Conservation (phyloP, 805 yeast genomes). For the Torulaspora microellipsoides region DNA sequence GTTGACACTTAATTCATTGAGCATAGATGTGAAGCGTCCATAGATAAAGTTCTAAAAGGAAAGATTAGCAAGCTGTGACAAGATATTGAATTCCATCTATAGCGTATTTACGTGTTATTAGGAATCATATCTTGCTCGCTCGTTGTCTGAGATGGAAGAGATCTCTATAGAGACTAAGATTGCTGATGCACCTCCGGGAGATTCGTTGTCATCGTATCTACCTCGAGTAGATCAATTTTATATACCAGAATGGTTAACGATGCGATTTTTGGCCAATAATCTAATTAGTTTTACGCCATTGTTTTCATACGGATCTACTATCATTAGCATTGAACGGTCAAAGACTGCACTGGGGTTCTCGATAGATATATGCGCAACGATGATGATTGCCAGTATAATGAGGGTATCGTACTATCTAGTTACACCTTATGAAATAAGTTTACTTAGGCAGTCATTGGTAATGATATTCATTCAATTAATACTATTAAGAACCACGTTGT, state of each 20-base stretch:
- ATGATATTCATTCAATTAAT: constrained; percentile 78
- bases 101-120: no score
- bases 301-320: constrained; percentile 81
- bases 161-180: constrained; percentile 4
- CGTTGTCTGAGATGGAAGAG: neutral
- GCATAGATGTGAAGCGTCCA: no score
- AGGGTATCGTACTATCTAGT: constrained; percentile 74
- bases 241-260: constrained; percentile 47
- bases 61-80: no score
- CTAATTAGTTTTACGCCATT: constrained; percentile 78
- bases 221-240: constrained; percentile 42
- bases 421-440: constrained; percentile 74
- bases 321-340: constrained; percentile 58
- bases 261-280: constrained; percentile 56
- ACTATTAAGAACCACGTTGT: constrained; percentile 58
- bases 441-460: constrained; percentile 73
- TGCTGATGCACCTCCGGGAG: constrained; percentile 11
- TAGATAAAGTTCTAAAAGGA: no score
- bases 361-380: constrained; percentile 88
- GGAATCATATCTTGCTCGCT: no score
- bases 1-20: no score
- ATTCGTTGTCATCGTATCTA: constrained; percentile 28
- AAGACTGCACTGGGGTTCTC: constrained; percentile 77
- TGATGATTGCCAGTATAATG: constrained; percentile 71
- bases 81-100: no score